These are phyloP conservation scores for Catharanthus roseus DNA, from an alignment of 257 asterid species.

Conservation along the genomic window DNA sequence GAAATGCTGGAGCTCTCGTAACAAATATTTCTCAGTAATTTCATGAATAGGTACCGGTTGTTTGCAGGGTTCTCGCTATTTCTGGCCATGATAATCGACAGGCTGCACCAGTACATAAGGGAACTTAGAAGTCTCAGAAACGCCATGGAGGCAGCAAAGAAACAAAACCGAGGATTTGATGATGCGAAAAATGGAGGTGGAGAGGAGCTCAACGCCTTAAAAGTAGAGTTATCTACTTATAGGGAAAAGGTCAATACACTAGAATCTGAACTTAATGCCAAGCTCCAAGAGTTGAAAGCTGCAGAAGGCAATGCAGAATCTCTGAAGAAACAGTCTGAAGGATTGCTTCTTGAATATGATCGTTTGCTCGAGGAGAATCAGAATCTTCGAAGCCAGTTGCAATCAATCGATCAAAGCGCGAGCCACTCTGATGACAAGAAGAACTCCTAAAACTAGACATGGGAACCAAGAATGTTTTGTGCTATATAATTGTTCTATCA, in stretches of 20 bases:
- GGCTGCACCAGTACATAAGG: constrained; percentile 81
- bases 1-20: not conserved
- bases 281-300: constrained; percentile 21
- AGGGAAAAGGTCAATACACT: constrained; percentile 17
- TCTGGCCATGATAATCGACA: constrained; percentile 40
- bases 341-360: constrained; percentile 32
- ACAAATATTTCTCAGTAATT: not conserved
- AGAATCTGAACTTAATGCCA: constrained; percentile 28
- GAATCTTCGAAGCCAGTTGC: constrained; percentile 33
- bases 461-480: not conserved
- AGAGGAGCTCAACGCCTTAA: constrained; percentile 21
- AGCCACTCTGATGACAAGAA: constrained; percentile 26
- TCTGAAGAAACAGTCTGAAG: constrained; percentile 36
- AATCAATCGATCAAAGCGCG: constrained; percentile 22
- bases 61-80: constrained; percentile 23
- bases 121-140: constrained; percentile 81
- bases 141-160: constrained; percentile 67
- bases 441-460: constrained; percentile 14
- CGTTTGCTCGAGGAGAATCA: constrained; percentile 46
- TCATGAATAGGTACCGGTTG: not conserved
- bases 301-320: constrained; percentile 33
- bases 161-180: constrained; percentile 39
- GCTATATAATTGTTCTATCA: not conserved
- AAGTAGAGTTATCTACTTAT: constrained; percentile 23
- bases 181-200: constrained; percentile 25